Conservation (phyloP, 148 eudicot species). For the Silene uniflora region DNA sequence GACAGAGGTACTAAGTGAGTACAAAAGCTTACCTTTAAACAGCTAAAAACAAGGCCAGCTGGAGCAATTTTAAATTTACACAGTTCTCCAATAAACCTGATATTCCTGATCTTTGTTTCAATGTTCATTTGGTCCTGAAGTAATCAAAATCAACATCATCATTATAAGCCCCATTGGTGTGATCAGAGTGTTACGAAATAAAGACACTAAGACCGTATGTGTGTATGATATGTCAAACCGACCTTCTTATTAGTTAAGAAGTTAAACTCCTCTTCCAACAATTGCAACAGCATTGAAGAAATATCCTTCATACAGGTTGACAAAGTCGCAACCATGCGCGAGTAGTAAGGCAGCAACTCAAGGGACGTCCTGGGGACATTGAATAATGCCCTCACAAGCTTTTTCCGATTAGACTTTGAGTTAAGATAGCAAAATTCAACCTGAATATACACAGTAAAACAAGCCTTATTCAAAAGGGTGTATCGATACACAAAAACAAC, state of each 20-base stretch:
- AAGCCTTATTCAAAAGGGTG: slow-evolving; percentile 1
- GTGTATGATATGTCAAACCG: slow-evolving; percentile 11
- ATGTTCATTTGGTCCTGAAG: slow-evolving; percentile 95
- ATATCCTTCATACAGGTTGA: slow-evolving; percentile 97
- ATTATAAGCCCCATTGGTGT: background rate
- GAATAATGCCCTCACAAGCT: slow-evolving; percentile 89
- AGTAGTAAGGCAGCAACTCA: slow-evolving; percentile 86
- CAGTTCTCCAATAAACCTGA: slow-evolving; percentile 93
- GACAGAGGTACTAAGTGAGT: background rate
- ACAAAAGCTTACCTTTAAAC: slow-evolving; percentile 63
- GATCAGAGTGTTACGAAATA: background rate
- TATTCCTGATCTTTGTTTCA: slow-evolving; percentile 91
- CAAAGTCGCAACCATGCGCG: slow-evolving; percentile 94
- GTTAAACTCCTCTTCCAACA: slow-evolving; percentile 95
- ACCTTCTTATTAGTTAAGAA: slow-evolving; percentile 91
- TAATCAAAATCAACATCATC: background rate
- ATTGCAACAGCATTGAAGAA: slow-evolving; percentile 74
- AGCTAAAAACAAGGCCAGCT: slow-evolving; percentile 72
- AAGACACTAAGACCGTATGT: background rate
- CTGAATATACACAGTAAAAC: slow-evolving; percentile 35
- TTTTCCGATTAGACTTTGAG: slow-evolving; percentile 81
- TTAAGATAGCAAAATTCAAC: slow-evolving; percentile 95
- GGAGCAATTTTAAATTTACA: slow-evolving; percentile 94
- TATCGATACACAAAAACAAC: background rate
- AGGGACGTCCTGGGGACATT: slow-evolving; percentile 94